phyloP scores from a whole-genome alignment of 805 yeast genomes.

The Nakazawaea peltata region DNA sequence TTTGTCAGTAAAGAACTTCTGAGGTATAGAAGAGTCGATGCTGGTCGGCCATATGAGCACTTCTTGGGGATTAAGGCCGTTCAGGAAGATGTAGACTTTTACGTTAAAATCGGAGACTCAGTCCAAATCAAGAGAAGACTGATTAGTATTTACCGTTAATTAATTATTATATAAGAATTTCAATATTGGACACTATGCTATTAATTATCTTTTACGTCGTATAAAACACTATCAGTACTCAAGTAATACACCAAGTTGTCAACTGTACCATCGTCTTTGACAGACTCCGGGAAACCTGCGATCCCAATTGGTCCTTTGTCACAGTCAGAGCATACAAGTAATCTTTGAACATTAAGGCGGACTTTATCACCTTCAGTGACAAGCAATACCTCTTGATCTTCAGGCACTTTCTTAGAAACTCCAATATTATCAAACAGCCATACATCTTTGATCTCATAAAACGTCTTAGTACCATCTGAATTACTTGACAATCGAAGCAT shows the following conservation, averaged over 20 bases:
- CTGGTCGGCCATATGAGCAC: constrained; percentile 15
- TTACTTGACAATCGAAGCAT: constrained; percentile 17
- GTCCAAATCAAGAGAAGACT: constrained; percentile 16
- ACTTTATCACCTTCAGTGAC: constrained; percentile 14
- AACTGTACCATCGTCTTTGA: constrained; percentile 19
- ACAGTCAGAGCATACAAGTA: constrained; percentile 67
- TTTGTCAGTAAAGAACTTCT: constrained; percentile 17
- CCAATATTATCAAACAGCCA: constrained; percentile 82
- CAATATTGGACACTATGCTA: too few species aligned
- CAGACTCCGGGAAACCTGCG: constrained; percentile 32
- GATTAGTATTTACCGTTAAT: constrained; percentile 11
- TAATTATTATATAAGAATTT: too few species aligned
- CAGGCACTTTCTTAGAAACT: constrained; percentile 41
- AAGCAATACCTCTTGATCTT: constrained; percentile 11
- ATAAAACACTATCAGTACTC: constrained; percentile 36
- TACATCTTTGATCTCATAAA: constrained; percentile 43
- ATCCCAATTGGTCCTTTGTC: constrained; percentile 74
- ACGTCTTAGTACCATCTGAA: constrained; percentile 26
- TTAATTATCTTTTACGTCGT: constrained; percentile 17
- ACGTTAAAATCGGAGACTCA: constrained; percentile 17
- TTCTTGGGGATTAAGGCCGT: constrained; percentile 22
- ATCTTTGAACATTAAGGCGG: constrained; percentile 34
- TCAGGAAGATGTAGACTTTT: constrained; percentile 15
- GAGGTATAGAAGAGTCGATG: constrained; percentile 22
- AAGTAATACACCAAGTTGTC: constrained; percentile 35